Evolutionary conservation across 768 basidiomycete species (phyloP).

Genomic region (Russula brevipes): DNA sequence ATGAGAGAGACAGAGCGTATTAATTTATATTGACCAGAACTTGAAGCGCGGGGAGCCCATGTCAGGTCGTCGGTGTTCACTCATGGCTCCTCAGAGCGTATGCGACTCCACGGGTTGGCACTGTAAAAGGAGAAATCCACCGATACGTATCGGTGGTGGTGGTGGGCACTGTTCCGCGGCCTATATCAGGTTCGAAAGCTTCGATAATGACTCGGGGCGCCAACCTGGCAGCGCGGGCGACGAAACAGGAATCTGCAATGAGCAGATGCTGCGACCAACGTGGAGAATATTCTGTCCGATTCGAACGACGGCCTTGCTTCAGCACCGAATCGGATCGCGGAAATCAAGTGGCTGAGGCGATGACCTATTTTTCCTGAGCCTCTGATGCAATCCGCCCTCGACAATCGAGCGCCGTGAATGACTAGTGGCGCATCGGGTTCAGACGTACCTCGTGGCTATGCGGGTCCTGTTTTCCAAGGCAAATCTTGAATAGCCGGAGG

Average conservation of each 20-base stretch:
- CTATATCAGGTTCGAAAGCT: background rate
- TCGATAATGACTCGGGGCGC: background rate
- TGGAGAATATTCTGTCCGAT: background rate
- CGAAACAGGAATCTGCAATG: background rate
- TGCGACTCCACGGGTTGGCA: background rate
- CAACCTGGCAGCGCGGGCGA: background rate
- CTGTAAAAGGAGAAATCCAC: background rate
- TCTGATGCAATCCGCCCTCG: background rate
- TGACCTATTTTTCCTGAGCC: background rate
- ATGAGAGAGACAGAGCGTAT: background rate
- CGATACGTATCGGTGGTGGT: background rate
- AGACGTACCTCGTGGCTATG: background rate
- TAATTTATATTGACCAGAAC: slow-evolving; percentile 5
- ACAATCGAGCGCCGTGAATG: background rate
- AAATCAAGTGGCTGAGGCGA: background rate
- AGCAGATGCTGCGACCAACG: background rate
- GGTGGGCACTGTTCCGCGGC: background rate
- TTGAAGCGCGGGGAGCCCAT: background rate
- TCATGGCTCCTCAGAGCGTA: background rate
- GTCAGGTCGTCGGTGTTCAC: background rate
- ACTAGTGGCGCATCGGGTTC: background rate
- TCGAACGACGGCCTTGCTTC: background rate
- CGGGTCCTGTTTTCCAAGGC: background rate
- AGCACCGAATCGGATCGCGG: background rate
- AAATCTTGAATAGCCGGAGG: background rate